phyloP scores from a whole-genome alignment of 2,329 filamentous ascomycete species.

The Bipolaris sorokiniana region DNA sequence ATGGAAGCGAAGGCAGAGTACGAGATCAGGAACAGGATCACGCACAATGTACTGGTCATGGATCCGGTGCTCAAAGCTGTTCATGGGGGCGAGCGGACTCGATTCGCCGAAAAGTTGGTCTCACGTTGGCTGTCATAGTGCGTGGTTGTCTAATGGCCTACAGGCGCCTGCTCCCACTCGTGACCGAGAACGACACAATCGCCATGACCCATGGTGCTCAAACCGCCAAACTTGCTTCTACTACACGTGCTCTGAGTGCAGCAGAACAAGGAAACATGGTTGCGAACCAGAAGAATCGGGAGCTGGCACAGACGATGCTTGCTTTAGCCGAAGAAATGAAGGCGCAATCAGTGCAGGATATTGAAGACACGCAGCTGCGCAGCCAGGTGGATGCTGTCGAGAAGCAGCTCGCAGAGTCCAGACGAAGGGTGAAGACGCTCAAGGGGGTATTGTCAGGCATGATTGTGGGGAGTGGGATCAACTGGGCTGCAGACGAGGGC shows the following conservation, averaged over 20 bases:
- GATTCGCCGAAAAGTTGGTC: conserved; percentile 70
- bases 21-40: conserved; percentile 70
- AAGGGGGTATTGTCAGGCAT: conserved; percentile 81
- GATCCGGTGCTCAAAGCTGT: conserved; percentile 80
- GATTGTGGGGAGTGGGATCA: conserved; percentile 79
- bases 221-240: conserved; percentile 59
- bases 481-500: conserved; percentile 75
- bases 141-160: conserved; percentile 14
- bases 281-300: conserved; percentile 65
- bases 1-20: conserved; percentile 74
- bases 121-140: background rate
- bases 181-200: conserved; percentile 71
- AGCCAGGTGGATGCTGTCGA: conserved; percentile 66
- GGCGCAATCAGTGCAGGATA: conserved; percentile 60
- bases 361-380: conserved; percentile 59
- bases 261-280: conserved; percentile 65
- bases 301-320: conserved; percentile 67
- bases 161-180: conserved; percentile 70
- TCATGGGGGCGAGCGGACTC: conserved; percentile 69
- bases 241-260: conserved; percentile 61
- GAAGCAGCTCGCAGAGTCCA: conserved; percentile 64
- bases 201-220: conserved; percentile 68
- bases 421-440: conserved; percentile 73
- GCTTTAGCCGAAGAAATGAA: conserved; percentile 65
- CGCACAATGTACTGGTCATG: conserved; percentile 71